A percentile compares a stretch with the other conserved stretches of the same genome.
These are phyloP conservation scores for Gracilariopsis chorda DNA, from an alignment of 23 red algal species.

Conservation along the genomic window DNA sequence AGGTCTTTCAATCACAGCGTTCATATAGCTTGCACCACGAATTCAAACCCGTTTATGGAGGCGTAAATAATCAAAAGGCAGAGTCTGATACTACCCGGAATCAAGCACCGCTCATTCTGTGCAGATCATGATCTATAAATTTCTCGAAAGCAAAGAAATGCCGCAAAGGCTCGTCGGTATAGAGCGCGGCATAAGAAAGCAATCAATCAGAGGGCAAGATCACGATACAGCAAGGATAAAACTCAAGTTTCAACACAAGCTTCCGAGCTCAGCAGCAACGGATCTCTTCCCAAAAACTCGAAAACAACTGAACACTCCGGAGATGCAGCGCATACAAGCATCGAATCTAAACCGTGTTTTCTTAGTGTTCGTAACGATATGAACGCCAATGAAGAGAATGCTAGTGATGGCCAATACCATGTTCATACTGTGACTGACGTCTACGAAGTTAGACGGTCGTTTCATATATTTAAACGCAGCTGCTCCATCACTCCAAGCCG, in stretches of 20 bases:
- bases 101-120: not conserved
- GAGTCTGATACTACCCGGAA: not conserved
- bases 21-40: not conserved
- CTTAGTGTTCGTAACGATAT: no score
- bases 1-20: not conserved
- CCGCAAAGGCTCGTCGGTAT: not conserved
- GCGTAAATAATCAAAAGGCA: not conserved
- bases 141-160: not conserved
- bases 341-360: no score
- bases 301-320: no score
- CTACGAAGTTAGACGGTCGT: not conserved
- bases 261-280: no score
- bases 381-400: not conserved
- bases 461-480: not conserved
- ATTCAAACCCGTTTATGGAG: not conserved
- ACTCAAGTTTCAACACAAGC: not conserved
- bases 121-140: not conserved
- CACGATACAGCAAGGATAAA: not conserved
- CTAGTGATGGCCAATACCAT: not conserved
- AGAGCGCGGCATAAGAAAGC: not conserved
- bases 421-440: not conserved
- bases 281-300: not conserved
- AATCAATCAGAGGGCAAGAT: not conserved
- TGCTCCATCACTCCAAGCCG: no score
- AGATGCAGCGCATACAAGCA: no score